Conservation (phyloP, 768 basidiomycete species). For the Phlebiopsis flavidoalba region DNA sequence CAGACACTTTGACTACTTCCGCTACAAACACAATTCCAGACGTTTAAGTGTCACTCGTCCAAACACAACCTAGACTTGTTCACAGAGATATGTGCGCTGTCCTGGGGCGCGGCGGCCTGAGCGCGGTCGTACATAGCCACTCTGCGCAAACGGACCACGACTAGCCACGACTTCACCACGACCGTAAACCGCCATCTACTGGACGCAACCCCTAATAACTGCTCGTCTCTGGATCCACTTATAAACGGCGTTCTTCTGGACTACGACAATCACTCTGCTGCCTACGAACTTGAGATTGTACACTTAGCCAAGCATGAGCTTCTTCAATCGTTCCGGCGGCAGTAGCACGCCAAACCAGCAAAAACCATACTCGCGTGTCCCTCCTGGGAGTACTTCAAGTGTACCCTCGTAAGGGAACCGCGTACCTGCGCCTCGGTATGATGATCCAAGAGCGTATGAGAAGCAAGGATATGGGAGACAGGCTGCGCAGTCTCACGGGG, state of each 20-base stretch:
- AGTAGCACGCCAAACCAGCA: constrained; percentile 27
- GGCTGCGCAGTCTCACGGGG: constrained; percentile 10
- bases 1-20: not conserved
- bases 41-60: too few relatives aligned
- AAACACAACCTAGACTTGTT: too few relatives aligned
- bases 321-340: constrained; percentile 12
- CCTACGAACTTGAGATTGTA: not conserved
- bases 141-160: not conserved
- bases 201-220: not conserved
- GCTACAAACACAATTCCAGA: too few relatives aligned
- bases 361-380: constrained; percentile 40
- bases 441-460: constrained; percentile 25
- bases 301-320: constrained; percentile 8
- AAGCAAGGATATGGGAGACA: constrained; percentile 23
- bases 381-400: constrained; percentile 25
- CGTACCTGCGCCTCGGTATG: constrained; percentile 23
- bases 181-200: constrained; percentile 4
- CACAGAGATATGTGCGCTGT: not conserved
- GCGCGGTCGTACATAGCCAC: not conserved
- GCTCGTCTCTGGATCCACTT: not conserved
- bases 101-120: not conserved
- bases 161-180: not conserved
- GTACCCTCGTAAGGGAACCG: constrained; percentile 10
- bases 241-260: not conserved
- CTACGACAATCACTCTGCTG: not conserved